Conservation (phyloP, 306 rosid genomes). For the Erythrophleum fordii region DNA sequence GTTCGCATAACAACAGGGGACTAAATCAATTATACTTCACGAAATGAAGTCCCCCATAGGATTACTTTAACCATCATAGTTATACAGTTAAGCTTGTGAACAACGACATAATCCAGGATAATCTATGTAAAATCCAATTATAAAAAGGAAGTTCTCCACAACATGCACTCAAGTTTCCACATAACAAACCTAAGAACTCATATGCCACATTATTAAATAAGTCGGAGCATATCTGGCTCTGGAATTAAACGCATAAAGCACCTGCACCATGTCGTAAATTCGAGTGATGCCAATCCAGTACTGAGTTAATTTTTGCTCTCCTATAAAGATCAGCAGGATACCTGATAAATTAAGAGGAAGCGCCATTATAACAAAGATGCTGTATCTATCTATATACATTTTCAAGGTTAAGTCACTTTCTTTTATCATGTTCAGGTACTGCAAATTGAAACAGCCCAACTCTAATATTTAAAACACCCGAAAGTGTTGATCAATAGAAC, state of each 20-base stretch:
- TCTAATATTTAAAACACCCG: neutral
- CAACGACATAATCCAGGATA: neutral
- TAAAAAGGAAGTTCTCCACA: neutral
- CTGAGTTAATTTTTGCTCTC: constrained; percentile 80
- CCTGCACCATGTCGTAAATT: constrained; percentile 82
- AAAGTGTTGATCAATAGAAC: neutral
- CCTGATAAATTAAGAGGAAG: constrained; percentile 52
- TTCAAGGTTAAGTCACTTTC: neutral
- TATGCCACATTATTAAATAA: constrained; percentile 20
- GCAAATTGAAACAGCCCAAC: neutral
- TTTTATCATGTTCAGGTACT: neutral
- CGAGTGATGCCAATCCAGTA: constrained; percentile 94
- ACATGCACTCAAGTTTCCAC: neutral
- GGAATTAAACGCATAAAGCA: constrained; percentile 34
- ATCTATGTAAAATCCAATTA: constrained; percentile 1
- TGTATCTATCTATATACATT: neutral
- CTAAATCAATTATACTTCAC: constrained; percentile 16
- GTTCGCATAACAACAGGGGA: neutral
- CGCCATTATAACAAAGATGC: neutral
- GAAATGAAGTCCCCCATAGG: neutral
- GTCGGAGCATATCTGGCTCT: neutral
- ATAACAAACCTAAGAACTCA: neutral
- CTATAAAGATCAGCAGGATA: constrained; percentile 70
- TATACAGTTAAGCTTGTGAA: neutral
- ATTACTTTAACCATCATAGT: neutral